Base-by-base conservation (phyloP, 768 basidiomycete species). In the Chiua virens region DNA sequence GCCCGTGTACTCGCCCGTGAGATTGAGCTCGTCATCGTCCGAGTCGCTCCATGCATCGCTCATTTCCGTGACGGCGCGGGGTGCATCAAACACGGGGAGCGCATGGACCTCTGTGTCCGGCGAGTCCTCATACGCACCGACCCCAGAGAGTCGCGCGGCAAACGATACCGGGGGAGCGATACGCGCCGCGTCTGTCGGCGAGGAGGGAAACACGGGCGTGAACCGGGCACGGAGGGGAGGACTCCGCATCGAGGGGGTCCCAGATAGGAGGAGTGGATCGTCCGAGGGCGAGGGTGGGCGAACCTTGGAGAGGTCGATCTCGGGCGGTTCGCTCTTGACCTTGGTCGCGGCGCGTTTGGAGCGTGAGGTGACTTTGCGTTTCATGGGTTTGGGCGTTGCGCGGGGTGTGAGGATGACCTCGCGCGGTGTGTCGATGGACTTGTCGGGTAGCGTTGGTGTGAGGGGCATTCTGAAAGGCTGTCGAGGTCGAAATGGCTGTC, bases 251-350 rank as follows among this genome's bases (percentile, higher is more conserved):
- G 71, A 60, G 11, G 73, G 71, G 4, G 76, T 47, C 4, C 60
- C 81, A 40, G 75, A 77, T 25, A 91, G 73, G 3, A 91, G 70
- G 0, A 91, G 65, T 0, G 89, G 89, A 58, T 91, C 89, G 34
- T 91, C 89, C 1, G 80, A 80, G 3, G 89, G 89, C 47, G 86
- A 87, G 0, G 86, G 74, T 1, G 89, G 89, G 8, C 85, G 82
- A 58, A 82, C 83, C 14, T 62, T 73, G 42, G 64, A 75, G 25
- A 86, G 67, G 58, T 87, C 80, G 55, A 88, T 72, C 17, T 80
- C 79, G 0, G 87, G 87, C 5, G 79, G 76, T 58, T 90, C 87
- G 50, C 72, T 79, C 75, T 90, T 91, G 51, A 82, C 60, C 13
- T 56, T 57, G 22, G 45, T 42, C 3, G 49, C 18, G 32, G 53